Evolutionary conservation across 345 rosid species (phyloP), one percentile per base, ranked within the genome.

Genomic region (Citropsis articulata): DNA sequence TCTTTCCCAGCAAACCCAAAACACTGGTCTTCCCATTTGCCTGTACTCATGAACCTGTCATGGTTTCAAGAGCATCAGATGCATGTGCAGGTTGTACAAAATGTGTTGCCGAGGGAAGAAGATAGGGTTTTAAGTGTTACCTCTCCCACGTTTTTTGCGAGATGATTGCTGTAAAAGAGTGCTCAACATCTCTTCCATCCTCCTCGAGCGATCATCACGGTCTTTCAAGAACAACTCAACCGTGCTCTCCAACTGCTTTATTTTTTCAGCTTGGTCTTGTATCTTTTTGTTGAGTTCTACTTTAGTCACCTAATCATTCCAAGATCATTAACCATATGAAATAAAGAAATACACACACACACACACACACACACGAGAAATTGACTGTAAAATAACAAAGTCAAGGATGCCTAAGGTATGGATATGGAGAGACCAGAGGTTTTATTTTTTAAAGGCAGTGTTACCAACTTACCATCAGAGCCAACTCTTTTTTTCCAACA

Each of bases 181-280:
- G 40, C 67, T 73, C 42, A 73, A 60, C 56, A 73, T 73, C 31
- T 73, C 76, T 73, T 73, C 76, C 42, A 60, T 73, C 67, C 56
- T 73, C 55, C 38, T 38, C 13, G 36, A 60, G 12, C 67, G 66
- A 73, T 73, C 76, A 61, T 48, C 25, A 6, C 64, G 35, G 48
- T 72, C 75, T 33, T 72, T 56, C 28, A 24, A 27, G 10, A 72
- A 72, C 28, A 31, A 42, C 21, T 72, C 42, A 24, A 72, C 48
- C 0, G 36, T 35, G 64, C 64, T 33, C 64, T 72, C 75, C 63
- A 72, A 31, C 59, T 55, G 64, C n/a, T 72, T 56, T 3, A 72
- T 72, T 22, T 55, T 72, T 72, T 72, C 64, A 5, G 45, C 75
- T 72, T 53, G 75, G 60, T 24, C 75, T 33, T 21, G 75, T 33